Conservation (phyloP, 352 stramenopile species). For the Plasmopara muralis region DNA sequence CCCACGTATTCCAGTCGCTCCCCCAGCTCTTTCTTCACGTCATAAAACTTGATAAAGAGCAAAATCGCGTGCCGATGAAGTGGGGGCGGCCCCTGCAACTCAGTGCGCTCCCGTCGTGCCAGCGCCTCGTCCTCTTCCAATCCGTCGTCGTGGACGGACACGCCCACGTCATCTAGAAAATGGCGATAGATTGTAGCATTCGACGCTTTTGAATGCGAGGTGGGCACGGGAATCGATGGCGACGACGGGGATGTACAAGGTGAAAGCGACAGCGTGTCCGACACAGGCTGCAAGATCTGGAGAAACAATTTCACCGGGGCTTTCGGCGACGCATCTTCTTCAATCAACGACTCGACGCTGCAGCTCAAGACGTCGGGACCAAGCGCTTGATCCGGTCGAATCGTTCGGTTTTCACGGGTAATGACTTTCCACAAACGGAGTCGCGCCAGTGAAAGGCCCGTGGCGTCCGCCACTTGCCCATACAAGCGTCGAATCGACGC, state of each 20-base stretch:
- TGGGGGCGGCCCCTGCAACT: constrained; percentile 7
- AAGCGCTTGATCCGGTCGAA: constrained; percentile 60
- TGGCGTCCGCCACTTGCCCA: constrained; percentile 47
- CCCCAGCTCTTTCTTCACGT: constrained; percentile 44
- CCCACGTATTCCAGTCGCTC: constrained; percentile 76
- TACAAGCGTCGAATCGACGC: constrained; percentile 65
- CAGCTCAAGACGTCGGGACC: constrained; percentile 32
- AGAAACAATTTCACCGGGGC: constrained; percentile 64
- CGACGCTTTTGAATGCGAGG: not conserved
- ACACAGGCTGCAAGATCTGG: constrained; percentile 40
- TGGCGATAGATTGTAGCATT: constrained; percentile 34
- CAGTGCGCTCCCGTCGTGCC: not conserved
- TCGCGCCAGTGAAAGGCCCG: constrained; percentile 49
- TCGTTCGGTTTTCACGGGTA: constrained; percentile 76
- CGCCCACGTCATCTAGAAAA: constrained; percentile 50
- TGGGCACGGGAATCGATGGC: no score
- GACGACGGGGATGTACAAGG: not conserved
- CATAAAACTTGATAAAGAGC: constrained; percentile 83
- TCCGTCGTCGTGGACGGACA: no score
- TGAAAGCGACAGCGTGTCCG: not conserved
- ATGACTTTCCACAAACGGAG: constrained; percentile 84
- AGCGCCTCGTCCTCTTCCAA: no score
- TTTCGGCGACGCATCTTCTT: constrained; percentile 66
- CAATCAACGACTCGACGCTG: constrained; percentile 56
- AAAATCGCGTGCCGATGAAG: constrained; percentile 50